phyloP scores from a whole-genome alignment of 495 filamentous ascomycete species.

The Hyaloscypha finlandica region DNA sequence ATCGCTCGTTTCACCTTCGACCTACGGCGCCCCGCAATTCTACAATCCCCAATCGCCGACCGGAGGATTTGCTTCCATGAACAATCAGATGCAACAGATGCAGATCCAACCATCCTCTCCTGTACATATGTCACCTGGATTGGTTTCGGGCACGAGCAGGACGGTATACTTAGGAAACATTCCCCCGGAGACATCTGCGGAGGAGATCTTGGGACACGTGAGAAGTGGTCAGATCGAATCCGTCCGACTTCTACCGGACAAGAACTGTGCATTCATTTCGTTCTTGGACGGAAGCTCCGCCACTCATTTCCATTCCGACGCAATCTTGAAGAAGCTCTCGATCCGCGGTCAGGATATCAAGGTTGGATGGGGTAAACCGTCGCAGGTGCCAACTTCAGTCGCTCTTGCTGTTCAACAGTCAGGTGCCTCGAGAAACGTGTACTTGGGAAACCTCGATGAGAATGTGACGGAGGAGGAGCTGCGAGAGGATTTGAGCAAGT shows the following conservation, averaged over 20 bases:
- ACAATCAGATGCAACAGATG: constrained; percentile 55
- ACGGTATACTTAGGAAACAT: constrained; percentile 99
- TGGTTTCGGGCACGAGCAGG: constrained; percentile 87
- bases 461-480: constrained; percentile 89
- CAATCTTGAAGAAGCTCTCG: constrained; percentile 97
- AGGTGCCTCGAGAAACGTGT: constrained; percentile 96
- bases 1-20: constrained; percentile 73
- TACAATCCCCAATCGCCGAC: constrained; percentile 87
- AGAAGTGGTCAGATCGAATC: constrained; percentile 98
- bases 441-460: constrained; percentile 90
- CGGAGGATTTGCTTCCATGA: constrained; percentile 66
- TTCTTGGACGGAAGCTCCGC: constrained; percentile 96
- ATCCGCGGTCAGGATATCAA: constrained; percentile 99
- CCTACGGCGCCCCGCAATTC: constrained; percentile 71
- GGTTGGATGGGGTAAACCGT: constrained; percentile 98
- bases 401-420: constrained; percentile 96
- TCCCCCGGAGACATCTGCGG: constrained; percentile 94
- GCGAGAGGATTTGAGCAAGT: constrained; percentile 93
- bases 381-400: constrained; percentile 96
- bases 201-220: constrained; percentile 96
- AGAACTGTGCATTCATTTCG: constrained; percentile 99
- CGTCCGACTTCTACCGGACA: constrained; percentile 91
- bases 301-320: constrained; percentile 98
- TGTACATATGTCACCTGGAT: constrained; percentile 71
- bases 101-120: constrained; percentile 60